Evolutionary conservation across 83 land plant genomes (phyloP), one percentile per base, ranked within the genome.

Genomic region (Larix sibirica): DNA sequence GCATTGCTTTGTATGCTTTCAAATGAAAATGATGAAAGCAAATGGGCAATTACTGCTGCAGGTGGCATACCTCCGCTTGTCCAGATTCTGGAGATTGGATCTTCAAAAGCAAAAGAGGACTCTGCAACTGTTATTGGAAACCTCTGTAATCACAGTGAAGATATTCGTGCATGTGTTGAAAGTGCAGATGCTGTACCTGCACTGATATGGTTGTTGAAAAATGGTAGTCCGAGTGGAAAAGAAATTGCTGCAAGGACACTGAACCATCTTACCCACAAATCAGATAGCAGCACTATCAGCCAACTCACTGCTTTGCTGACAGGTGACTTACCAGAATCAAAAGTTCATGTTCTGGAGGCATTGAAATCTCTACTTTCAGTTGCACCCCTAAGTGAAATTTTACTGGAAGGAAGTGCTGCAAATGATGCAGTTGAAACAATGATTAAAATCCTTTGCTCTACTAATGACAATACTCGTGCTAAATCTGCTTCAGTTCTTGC

Each of bases 101-200:
- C 98, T 42, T 80, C 89, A 40, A 98, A 96, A 84, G 99, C 99
- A 17, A 98, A 98, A 64, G 99, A 98, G 83, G 99, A 97, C 80
- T 90, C 99, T 66, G 99, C 99, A 58, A 83, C 86, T 38, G 90
- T 97, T 63, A 20, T 97, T 84, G 97, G 98, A 33, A 97, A 94
- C 65, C 95, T 97, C 47, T 97, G 99, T 82, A 94, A 91, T 85
- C 99, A 97, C 86, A 97, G 98, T 87, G 98, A 97, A 84, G 99
- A 97, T 65, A 97, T 97, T 50, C 92, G 99, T 61, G 98, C 94
- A 36, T 98, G 99, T 89, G 99, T 98, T 83, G 96, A 98, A 84
- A 96, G 95, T 85, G 99, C 99, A 81, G 99, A 96, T 85, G 99
- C 99, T 68, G 99, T 98, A 31, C 99, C 99, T 81, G 99, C 99